phyloP scores from a whole-genome alignment of 164 flowering plant species.

The Liriodendron chinense region DNA sequence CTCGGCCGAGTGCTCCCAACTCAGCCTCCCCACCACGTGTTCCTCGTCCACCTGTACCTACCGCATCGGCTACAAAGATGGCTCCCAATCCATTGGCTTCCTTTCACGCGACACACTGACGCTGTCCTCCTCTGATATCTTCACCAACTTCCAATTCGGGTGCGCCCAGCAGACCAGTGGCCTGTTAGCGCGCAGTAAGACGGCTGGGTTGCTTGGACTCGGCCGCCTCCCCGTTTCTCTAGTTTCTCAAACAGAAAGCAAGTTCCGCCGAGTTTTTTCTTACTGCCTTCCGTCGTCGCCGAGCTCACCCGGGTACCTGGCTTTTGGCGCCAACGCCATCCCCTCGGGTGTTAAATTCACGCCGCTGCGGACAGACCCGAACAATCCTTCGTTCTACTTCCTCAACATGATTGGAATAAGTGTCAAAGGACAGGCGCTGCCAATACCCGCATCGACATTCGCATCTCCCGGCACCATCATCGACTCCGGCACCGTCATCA shows the following conservation, averaged over 20 bases:
- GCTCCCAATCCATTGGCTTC: conserved; percentile 35
- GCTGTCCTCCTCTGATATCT: not conserved
- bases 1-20: conserved; percentile 23
- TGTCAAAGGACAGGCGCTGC: conserved; percentile 20
- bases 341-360: conserved; percentile 23
- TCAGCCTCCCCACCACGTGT: conserved; percentile 19
- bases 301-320: conserved; percentile 39
- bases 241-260: conserved; percentile 32
- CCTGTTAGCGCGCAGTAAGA: conserved; percentile 28
- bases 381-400: conserved; percentile 29
- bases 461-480: conserved; percentile 22
- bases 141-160: conserved; percentile 37
- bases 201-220: conserved; percentile 46
- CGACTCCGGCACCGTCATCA: conserved; percentile 40
- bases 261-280: conserved; percentile 39
- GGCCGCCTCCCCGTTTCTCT: conserved; percentile 32
- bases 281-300: conserved; percentile 61
- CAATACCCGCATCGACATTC: conserved; percentile 13
- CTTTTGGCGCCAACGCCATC: conserved; percentile 30
- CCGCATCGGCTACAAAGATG: conserved; percentile 32
- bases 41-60: conserved; percentile 33
- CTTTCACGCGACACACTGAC: conserved; percentile 35
- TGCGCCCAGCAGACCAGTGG: conserved; percentile 48
- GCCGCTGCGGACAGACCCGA: conserved; percentile 15
- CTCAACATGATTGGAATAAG: conserved; percentile 22